Evolutionary conservation across 2,329 filamentous ascomycete species (phyloP).

Genomic region (Daldinia eschscholtzii): DNA sequence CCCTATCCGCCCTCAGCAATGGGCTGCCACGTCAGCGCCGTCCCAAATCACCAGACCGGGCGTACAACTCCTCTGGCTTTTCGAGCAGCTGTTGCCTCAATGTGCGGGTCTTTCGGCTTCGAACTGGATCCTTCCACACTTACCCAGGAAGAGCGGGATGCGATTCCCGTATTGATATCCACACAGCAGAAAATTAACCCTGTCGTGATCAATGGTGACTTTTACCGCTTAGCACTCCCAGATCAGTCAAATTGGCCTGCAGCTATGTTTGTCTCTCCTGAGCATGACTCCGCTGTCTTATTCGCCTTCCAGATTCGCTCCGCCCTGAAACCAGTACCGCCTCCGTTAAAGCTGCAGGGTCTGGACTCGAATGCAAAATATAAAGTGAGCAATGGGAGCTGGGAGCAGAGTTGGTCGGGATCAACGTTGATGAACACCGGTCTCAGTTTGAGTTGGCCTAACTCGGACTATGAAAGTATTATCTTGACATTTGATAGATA

Average conservation of each 20-base stretch:
- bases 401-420: constrained; percentile 65
- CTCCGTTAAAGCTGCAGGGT: constrained; percentile 67
- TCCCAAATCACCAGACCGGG: constrained; percentile 69
- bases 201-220: constrained; percentile 68
- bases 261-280: constrained; percentile 68
- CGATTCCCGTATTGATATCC: constrained; percentile 66
- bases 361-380: constrained; percentile 68
- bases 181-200: constrained; percentile 70
- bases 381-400: constrained; percentile 59
- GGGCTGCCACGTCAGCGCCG: constrained; percentile 73
- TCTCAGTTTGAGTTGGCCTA: constrained; percentile 62
- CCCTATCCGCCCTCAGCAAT: constrained; percentile 73
- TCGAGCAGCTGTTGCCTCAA: constrained; percentile 75
- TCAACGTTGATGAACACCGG: constrained; percentile 73
- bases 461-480: constrained; percentile 68
- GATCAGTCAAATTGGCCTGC: constrained; percentile 73
- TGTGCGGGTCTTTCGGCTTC: constrained; percentile 76
- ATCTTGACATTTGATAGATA: constrained; percentile 67
- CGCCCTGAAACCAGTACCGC: constrained; percentile 64
- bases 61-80: constrained; percentile 69
- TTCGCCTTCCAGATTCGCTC: constrained; percentile 72
- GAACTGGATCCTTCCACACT: constrained; percentile 71
- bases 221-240: constrained; percentile 70
- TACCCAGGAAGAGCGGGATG: constrained; percentile 62
- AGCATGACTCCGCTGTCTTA: constrained; percentile 63